Evolutionary conservation across 148 eudicot species (phyloP), one percentile per base, ranked within the genome.

Genomic region (Bassia scoparia): DNA sequence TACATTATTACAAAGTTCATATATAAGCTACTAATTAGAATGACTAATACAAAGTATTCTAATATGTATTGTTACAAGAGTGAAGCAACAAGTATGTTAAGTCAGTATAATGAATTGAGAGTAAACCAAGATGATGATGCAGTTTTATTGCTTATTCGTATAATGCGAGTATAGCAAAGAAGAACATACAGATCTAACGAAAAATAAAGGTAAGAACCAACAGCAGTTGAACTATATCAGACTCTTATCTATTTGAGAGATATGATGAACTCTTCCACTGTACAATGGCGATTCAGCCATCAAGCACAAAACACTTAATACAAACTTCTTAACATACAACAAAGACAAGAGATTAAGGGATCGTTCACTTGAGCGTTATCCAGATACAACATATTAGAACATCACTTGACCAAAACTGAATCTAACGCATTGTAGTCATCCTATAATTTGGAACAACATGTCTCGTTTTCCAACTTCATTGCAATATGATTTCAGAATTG

Each of bases 231-330:
- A 66, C 69, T 66, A 23, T 26, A 65, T 20, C 27, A 13, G 23
- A 38, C 62, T n/a, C 18, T 14, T 14, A 53, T 70, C 31, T 30
- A 54, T 55, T 63, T 15, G 48, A 65, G 55, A 65, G n/a, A 31
- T 58, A 67, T 26, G 43, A 67, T n/a, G 52, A 66, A 60, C 48
- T 26, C 16, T 62, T 58, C 41, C 1, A n/a, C 81, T 78, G 69
- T 78, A 78, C 81, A 78, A 68, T 21, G 54, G 31, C 74, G 31
- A 38, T 34, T 18, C 61, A 33, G 54, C 24, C 24, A 46, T 34
- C 58, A 43, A n/a, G n/a, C n/a, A 60, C 60, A 29, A 13, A 58
- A 33, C 44, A 15, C 15, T 64, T 54, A 52, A 33, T 8, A 53
- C 60, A 69, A 31, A 34, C 21, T 44, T 67, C 72, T 70, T 52